Percentiles rank a stretch among this genome's conserved stretches.
phyloP scores from a whole-genome alignment of 2,329 filamentous ascomycete species.

The Penicillium sp. region DNA sequence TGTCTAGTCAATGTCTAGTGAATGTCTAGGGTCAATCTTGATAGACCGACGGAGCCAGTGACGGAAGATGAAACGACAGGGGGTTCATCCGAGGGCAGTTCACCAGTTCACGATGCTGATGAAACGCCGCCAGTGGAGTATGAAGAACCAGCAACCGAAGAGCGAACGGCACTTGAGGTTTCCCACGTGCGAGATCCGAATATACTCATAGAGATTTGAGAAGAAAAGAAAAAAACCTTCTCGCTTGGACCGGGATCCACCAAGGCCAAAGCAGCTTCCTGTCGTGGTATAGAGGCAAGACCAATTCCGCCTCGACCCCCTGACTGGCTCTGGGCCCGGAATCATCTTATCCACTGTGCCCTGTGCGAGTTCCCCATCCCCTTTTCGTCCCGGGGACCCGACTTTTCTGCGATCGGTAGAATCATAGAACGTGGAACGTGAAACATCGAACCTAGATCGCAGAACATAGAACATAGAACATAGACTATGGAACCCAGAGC shows the following conservation, averaged over 20 bases:
- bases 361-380: background rate
- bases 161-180: background rate
- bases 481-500: too few relatives aligned
- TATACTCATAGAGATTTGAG: background rate
- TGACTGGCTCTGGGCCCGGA: constrained; percentile 4
- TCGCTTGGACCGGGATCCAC: constrained; percentile 11
- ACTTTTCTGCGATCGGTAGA: background rate
- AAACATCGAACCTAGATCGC: too few relatives aligned
- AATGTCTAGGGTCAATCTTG: too few relatives aligned
- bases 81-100: background rate
- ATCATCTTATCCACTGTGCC: background rate
- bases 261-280: constrained; percentile 12
- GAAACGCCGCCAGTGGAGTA: background rate
- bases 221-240: background rate
- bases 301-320: background rate
- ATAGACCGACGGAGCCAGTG: background rate
- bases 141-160: background rate
- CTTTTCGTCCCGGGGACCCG: background rate
- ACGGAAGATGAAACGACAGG: background rate
- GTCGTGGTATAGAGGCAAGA: constrained; percentile 10
- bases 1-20: background rate
- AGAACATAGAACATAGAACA: too few relatives aligned
- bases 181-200: constrained; percentile 5
- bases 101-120: background rate
- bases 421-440: too few relatives aligned